Base-by-base conservation (phyloP, 805 yeast species). In the Spathaspora girioi region DNA sequence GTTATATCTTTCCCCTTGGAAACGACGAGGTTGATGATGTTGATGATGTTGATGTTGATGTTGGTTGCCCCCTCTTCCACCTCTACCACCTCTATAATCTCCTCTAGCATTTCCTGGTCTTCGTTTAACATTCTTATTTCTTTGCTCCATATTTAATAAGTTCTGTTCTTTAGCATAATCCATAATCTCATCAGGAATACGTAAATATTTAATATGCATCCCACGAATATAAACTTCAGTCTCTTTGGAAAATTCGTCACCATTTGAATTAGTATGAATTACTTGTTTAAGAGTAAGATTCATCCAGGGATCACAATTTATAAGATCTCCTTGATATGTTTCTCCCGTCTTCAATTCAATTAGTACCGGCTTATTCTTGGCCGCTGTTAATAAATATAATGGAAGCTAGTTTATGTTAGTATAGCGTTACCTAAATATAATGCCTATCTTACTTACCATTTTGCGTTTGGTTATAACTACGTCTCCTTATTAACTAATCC, bases 281-380 rank as follows among this genome's bases (percentile, higher is more conserved):
- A 86, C 97, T 56, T 91, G 84, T 32, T 77, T 77, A 49, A 94
- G 76, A 1, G 96, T 88, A 57, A 94, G 76, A 67, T 94, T 94
- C 99, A 94, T 94, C 91, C 96, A 89, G 40, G 89, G 84, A 67
- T 94, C 99, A 60, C 96, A 90, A 63, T 89, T 87, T 50, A 83
- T 81, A 53, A 94, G 75, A 51, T 80, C 81, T 47, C 99, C 99
- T 62, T 86, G 87, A 47, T 92, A 76, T 9, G 93, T 84, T 62
- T 89, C 97, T 32, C 98, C 97, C 51, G 87, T 84, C 68, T 94
- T 94, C 64, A 94, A 80, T 67, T 93, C 99, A 46, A 94, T 89
- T 62, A 87, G 78, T 62, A 94, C 79, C 38, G 91, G 87, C 63
- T 89, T 92, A 52, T 89, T 92, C 67, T 91, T 92, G 15, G 97